Evolutionary conservation across 257 asterid genomes (phyloP).

Genomic region (Asclepias syriaca): DNA sequence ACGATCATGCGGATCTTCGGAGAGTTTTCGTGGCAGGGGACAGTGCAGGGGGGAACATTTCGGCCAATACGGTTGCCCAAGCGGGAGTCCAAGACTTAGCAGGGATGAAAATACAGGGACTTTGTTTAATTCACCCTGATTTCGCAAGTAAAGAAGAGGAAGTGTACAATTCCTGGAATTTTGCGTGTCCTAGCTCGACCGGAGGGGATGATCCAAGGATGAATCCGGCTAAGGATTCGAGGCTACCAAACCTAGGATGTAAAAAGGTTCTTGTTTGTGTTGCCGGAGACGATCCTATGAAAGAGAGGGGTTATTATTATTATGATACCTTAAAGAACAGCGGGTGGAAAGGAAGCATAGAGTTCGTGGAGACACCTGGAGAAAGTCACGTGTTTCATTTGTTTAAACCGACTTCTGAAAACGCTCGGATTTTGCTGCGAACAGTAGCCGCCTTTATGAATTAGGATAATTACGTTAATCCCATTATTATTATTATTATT

Average conservation of each 20-base stretch:
- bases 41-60: conserved; percentile 40
- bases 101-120: conserved; percentile 26
- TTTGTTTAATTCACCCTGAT: conserved; percentile 32
- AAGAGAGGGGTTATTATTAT: conserved; percentile 37
- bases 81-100: conserved; percentile 15
- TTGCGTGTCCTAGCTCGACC: conserved; percentile 41
- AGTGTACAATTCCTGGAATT: conserved; percentile 28
- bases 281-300: conserved; percentile 63
- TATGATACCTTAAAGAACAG: conserved; percentile 58
- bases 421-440: conserved; percentile 32
- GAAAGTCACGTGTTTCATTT: conserved; percentile 64
- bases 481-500: too few species aligned
- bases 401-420: conserved; percentile 20
- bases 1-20: conserved; percentile 23
- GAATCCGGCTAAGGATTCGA: conserved; percentile 58
- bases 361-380: conserved; percentile 48
- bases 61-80: conserved; percentile 31
- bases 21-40: conserved; percentile 39
- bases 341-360: conserved; percentile 57
- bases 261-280: conserved; percentile 42
- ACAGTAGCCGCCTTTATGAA: conserved; percentile 30
- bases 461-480: neutral
- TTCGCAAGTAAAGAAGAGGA: conserved; percentile 23
- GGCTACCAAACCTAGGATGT: conserved; percentile 54
- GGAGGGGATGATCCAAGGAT: conserved; percentile 64